These are phyloP conservation scores for Penicillium rolfsii DNA, from an alignment of 2,329 filamentous ascomycete species.

Conservation along the genomic window DNA sequence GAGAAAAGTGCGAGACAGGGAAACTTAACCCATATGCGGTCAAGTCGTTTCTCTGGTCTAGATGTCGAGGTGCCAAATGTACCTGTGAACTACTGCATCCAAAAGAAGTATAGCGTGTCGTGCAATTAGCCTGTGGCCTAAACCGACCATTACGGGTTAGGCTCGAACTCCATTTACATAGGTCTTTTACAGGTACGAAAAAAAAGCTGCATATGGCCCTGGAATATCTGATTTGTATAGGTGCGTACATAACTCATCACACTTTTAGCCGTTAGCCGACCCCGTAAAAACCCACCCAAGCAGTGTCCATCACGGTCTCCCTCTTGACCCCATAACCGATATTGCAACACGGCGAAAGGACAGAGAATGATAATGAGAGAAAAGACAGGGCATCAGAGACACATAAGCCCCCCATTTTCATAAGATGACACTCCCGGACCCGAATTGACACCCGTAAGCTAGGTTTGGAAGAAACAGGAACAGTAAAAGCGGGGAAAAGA, in stretches of 20 bases:
- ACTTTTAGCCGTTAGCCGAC: slow-evolving; percentile 25
- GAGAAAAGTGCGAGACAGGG: no score
- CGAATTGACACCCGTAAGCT: slow-evolving; percentile 29
- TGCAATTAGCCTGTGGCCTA: no score
- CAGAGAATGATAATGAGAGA: slow-evolving; percentile 25
- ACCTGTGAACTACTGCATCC: no score
- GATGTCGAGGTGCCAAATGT: no score
- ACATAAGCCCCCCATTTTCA: slow-evolving; percentile 24
- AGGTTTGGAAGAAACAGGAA: slow-evolving; percentile 17
- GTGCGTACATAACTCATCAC: slow-evolving; percentile 33
- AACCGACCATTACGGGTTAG: no score
- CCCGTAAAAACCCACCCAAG: slow-evolving; percentile 22
- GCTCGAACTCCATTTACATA: not conserved
- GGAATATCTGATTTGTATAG: slow-evolving; percentile 28
- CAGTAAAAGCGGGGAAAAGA: slow-evolving; percentile 11
- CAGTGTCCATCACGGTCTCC: slow-evolving; percentile 26
- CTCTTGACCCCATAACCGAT: slow-evolving; percentile 25
- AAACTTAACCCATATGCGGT: no score
- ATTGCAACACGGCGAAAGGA: slow-evolving; percentile 22
- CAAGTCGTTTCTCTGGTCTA: no score
- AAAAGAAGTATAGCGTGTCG: no score
- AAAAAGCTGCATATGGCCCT: slow-evolving; percentile 1
- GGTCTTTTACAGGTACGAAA: not conserved
- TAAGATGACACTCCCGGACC: slow-evolving; percentile 27
- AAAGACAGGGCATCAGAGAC: slow-evolving; percentile 24